A percentile compares a stretch with the other conserved stretches of the same genome.
Conservation (phyloP, 139 green algal species). For the Micractinium conductrix region DNA sequence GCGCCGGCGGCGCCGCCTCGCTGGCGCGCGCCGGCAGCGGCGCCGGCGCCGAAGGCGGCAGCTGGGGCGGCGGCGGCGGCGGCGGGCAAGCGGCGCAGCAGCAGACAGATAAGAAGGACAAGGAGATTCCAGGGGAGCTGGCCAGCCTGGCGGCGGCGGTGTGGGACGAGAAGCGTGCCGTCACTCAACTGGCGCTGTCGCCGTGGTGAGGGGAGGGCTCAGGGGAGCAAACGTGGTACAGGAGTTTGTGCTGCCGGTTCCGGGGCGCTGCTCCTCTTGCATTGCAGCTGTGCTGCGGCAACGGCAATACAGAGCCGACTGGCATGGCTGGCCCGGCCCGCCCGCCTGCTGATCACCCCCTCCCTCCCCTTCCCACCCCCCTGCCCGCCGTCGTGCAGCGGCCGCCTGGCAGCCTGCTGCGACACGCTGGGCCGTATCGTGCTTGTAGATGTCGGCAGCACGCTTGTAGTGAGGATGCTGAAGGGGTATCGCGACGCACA, state of each 20-base stretch:
- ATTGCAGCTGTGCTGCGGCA: no score
- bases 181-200: conserved; percentile 1
- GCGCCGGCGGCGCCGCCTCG: not conserved
- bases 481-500: conserved; percentile 79
- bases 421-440: conserved; percentile 71
- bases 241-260: no score
- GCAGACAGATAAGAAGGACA: conserved; percentile 23
- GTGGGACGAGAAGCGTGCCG: conserved; percentile 43
- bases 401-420: conserved; percentile 54
- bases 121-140: conserved; percentile 4
- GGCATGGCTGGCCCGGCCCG: no score
- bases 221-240: no score
- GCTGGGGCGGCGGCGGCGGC: conserved; percentile 21
- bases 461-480: conserved; percentile 61
- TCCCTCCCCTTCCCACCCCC: not conserved
- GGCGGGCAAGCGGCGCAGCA: not conserved
- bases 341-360: not conserved
- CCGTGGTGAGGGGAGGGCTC: not conserved
- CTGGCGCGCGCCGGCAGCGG: not conserved
- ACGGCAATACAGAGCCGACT: no score
- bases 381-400: conserved; percentile 4
- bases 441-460: conserved; percentile 56
- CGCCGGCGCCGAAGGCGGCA: not conserved
- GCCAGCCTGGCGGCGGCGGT: conserved; percentile 13
- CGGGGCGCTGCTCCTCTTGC: no score